Conservation (phyloP, 2,329 filamentous ascomycete species). For the Exserohilum rostratum region DNA sequence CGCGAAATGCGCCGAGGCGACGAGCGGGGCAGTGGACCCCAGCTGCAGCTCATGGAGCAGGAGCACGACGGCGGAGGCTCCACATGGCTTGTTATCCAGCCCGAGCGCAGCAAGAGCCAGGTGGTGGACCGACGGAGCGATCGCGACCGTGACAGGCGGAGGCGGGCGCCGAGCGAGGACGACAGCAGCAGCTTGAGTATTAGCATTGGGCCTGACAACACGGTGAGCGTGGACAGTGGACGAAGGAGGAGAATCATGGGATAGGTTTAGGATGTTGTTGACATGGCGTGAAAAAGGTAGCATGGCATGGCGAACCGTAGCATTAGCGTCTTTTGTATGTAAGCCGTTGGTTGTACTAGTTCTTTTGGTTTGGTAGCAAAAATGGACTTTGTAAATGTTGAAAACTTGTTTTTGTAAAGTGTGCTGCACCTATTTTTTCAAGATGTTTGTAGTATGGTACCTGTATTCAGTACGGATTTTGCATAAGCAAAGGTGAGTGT, state of each 20-base stretch:
- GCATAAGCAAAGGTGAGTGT: too few relatives aligned
- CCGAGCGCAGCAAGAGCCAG: constrained; percentile 44
- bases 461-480: too few relatives aligned
- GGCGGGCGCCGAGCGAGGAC: constrained; percentile 36
- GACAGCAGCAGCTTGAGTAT: constrained; percentile 44
- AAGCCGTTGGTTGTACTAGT: too few relatives aligned
- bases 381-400: too few relatives aligned
- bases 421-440: too few relatives aligned
- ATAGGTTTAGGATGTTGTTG: constrained; percentile 10
- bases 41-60: constrained; percentile 46
- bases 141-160: constrained; percentile 8
- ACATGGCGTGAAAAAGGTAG: too few relatives aligned
- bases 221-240: constrained; percentile 47
- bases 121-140: constrained; percentile 16
- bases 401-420: too few relatives aligned
- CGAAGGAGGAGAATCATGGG: constrained; percentile 40
- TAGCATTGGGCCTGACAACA: constrained; percentile 47
- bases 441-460: too few relatives aligned
- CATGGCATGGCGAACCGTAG: background rate
- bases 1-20: constrained; percentile 11
- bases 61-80: constrained; percentile 42
- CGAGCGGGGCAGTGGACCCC: constrained; percentile 21
- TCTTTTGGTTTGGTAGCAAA: too few relatives aligned
- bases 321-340: too few relatives aligned
- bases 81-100: constrained; percentile 48